Base-by-base conservation (phyloP, 1,284 basidiomycete genomes). In the Cutaneotrichosporon sp. region DNA sequence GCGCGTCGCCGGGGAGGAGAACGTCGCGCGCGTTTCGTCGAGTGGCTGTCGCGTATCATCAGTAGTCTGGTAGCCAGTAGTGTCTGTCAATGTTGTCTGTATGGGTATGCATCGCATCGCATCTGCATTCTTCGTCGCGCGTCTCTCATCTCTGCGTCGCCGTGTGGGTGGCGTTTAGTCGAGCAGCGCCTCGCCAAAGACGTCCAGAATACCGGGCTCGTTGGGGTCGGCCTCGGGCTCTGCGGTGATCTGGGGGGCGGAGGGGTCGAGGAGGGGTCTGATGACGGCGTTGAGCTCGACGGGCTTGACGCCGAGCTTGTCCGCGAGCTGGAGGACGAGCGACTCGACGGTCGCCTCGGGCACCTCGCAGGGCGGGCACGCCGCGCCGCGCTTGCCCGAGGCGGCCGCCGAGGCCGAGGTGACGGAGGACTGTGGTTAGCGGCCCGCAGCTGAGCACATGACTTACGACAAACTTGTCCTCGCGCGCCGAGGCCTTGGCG, bases 191-290 rank as follows among this genome's bases (percentile, higher is more conserved):
- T 80, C 79, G 22, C 75, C 76, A 10, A 80, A 51, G 24, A 78
- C 65, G 38, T 66, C 69, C 22, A 80, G 55, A 16, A 80, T 58
- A 14, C 76, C 66, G 0, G 69, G 67, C 42, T 69, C 73, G 29
- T 66, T 60, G 6, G 51, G 34, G 46, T 66, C 56, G 2, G 50
- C 63, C 3, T 59, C 62, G 22, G 71, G 59, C 9, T 60, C 52
- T 13, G 59, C 63, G 11, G 60, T 60, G 14, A 78, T 72, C 66
- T 79, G 72, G 14, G 75, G 73, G 1, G 74, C 75, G 24, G 76
- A 74, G 5, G 79, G 79, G 65, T 80, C 77, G 63, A 79, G 68
- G 18, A 77, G 66, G 1, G 78, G 79, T 56, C 79, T 67, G 57
- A 80, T 78, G 13, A 75, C 79, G 20, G 66, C 65, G 36, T 69